Base-by-base conservation (phyloP, 2,329 filamentous ascomycete genomes). In the Alternaria postmessia region DNA sequence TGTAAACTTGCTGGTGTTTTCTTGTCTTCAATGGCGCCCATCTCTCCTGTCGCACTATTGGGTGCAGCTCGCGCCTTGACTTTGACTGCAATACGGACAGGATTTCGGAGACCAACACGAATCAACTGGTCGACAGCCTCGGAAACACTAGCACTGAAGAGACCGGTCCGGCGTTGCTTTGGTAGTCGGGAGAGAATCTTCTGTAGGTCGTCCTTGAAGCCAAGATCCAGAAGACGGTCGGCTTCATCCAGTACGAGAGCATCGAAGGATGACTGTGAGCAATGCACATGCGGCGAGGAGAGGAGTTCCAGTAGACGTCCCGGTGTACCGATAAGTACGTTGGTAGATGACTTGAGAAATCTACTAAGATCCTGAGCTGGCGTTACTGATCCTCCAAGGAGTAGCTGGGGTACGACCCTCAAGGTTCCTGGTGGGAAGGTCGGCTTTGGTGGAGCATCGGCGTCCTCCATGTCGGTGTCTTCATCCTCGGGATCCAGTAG, bases 81-180 rank as follows among this genome's bases (percentile, higher is more conserved):
- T 71, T 94, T 95, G 52, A 98, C 95, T 11, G 92, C 90, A 62
- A 99, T 93, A 74, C 96, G 96, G 71, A 97, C 94, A 0, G 95
- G 95, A 78, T 99, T 98, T 38, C 95, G 87, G 66, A 98, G 82
- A 20, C 95, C 95, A 7, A 97, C 93, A 36, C 94, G 87, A 53
- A 99, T 93, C 55, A 99, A 91, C 75, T 97, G 92, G 64, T 94
- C 90, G 1, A 99, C 92, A 2, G 95, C 95, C 75, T 98, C 95
- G 70, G 91, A 95, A n/a, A 99, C 91, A 71, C 91, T 96, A 12
- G 95, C 95, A 73, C 93, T 97, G 80, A 98, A 99, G 0, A 99
- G 82, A 0, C 95, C 95, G 0, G 95, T 99, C 49, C 95, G 87
- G 52, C 95, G 86, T 77, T 99, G 95, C 75, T 99, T 99, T 0